phyloP scores from a whole-genome alignment of 257 asterid genomes.

The Buddleja alternifolia region DNA sequence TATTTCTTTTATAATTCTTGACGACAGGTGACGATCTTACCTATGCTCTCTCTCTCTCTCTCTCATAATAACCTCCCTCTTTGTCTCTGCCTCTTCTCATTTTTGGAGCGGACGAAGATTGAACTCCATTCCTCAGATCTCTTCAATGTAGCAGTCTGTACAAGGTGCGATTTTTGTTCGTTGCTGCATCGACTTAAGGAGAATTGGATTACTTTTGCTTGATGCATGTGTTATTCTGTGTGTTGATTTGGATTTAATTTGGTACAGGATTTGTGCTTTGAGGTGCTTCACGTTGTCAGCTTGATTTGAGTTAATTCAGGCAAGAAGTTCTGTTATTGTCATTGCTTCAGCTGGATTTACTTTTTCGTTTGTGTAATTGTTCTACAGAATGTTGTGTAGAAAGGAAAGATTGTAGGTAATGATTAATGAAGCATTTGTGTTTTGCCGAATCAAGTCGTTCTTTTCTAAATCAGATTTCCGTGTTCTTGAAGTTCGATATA shows the following conservation, averaged over 20 bases:
- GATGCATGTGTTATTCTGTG: constrained; percentile 20
- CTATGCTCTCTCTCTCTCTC: constrained; percentile 43
- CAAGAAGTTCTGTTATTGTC: constrained; percentile 1
- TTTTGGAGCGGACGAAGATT: constrained; percentile 13
- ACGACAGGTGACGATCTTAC: constrained; percentile 61
- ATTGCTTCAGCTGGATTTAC: constrained; percentile 8
- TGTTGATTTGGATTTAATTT: constrained; percentile 16
- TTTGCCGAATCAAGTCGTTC: not conserved
- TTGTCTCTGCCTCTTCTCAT: not conserved
- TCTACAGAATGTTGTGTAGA: constrained; percentile 13
- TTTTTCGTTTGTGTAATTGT: not conserved
- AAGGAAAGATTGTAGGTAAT: not conserved
- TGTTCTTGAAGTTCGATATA: constrained; percentile 12
- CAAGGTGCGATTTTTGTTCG: not conserved
- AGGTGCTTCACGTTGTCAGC: constrained; percentile 21
- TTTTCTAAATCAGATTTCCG: constrained; percentile 12
- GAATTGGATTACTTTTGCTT: constrained; percentile 18
- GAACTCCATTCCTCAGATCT: constrained; percentile 29
- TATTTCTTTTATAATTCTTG: no score
- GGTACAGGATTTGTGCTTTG: constrained; percentile 9
- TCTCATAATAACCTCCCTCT: constrained; percentile 5
- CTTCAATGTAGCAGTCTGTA: not conserved
- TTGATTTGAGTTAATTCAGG: constrained; percentile 23
- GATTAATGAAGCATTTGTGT: constrained; percentile 1
- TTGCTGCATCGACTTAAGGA: constrained; percentile 12